Conservation (phyloP, 179 eudicot genomes). For the Vitellaria paradoxa region DNA sequence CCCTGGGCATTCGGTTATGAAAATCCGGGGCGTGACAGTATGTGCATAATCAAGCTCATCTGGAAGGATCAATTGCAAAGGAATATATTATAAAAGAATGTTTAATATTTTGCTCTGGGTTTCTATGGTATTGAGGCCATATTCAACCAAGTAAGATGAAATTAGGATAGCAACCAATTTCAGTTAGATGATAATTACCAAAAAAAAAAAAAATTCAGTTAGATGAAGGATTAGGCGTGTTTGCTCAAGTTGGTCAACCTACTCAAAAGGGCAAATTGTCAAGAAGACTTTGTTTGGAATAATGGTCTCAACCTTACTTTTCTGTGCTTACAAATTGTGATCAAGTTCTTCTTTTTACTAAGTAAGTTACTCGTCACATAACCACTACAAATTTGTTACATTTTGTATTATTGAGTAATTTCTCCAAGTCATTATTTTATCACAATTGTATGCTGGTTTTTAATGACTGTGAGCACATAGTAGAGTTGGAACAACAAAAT, state of each 20-base stretch:
- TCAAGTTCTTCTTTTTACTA: background rate
- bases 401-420: background rate
- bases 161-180: background rate
- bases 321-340: background rate
- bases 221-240: background rate
- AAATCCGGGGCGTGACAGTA: too few species aligned
- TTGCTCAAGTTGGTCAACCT: background rate
- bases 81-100: slow-evolving; percentile 15
- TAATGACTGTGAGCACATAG: background rate
- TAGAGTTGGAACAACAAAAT: background rate
- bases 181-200: background rate
- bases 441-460: background rate
- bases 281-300: background rate
- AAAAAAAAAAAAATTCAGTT: too few species aligned
- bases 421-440: background rate
- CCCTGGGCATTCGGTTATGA: too few species aligned
- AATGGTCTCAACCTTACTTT: background rate
- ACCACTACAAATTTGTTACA: background rate
- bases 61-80: slow-evolving; percentile 22
- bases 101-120: slow-evolving; percentile 14
- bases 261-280: background rate
- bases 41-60: slow-evolving; percentile 14
- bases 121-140: background rate
- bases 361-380: background rate
- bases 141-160: background rate